Conservation (phyloP, 2,329 filamentous ascomycete genomes). For the Fusarium scirpi region DNA sequence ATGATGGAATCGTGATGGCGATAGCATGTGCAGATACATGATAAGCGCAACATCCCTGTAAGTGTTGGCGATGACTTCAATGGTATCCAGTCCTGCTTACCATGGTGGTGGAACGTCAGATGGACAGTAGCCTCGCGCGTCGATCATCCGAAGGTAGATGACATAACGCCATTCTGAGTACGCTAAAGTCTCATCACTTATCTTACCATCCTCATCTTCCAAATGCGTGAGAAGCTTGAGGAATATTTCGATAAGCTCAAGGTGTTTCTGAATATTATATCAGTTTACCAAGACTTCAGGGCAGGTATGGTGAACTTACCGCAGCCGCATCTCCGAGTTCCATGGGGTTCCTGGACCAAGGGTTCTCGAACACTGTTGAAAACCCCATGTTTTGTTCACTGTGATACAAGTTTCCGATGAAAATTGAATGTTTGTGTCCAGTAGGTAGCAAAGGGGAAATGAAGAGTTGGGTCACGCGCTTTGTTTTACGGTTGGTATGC, state of each 20-base stretch:
- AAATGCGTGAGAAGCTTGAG: neutral
- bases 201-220: accelerated
- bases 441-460: accelerated
- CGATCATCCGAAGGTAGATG: constrained; percentile 6
- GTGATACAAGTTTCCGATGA: accelerated
- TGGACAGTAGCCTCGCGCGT: neutral
- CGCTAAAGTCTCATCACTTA: constrained; percentile 1
- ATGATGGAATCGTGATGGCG: neutral
- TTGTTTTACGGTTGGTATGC: neutral
- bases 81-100: accelerated
- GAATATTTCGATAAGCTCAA: neutral
- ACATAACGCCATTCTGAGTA: constrained; percentile 22
- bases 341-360: neutral
- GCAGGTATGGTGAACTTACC: neutral
- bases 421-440: accelerated
- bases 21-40: constrained; percentile 19
- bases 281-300: accelerated
- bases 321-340: neutral
- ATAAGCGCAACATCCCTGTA: constrained; percentile 11
- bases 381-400: neutral
- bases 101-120: neutral
- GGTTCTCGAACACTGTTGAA: neutral
- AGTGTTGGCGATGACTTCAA: accelerated
- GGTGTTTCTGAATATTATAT: neutral
- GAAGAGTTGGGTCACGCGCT: neutral